These are phyloP conservation scores for Pythium sp. DNA, from an alignment of 352 stramenopile species.

Conservation along the genomic window DNA sequence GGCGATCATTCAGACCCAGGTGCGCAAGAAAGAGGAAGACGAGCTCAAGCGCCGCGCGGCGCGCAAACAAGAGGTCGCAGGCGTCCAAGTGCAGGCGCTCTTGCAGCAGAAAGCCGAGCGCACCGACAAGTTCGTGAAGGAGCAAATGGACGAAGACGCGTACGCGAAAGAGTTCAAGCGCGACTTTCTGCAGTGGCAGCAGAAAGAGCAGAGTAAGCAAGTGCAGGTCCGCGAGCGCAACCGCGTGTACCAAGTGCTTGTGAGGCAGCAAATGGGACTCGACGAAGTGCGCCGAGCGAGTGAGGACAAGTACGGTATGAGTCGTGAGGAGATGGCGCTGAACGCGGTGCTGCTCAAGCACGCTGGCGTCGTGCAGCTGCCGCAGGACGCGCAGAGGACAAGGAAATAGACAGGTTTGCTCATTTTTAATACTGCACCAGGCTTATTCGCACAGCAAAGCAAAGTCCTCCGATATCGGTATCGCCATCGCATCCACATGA, in stretches of 20 bases:
- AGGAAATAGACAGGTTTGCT: not conserved
- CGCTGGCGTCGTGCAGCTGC: conserved; percentile 23
- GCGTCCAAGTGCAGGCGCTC: conserved; percentile 35
- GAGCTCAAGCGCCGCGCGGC: conserved; percentile 31
- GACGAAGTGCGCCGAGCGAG: conserved; percentile 35
- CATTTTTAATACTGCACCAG: not conserved
- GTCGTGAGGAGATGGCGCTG: conserved; percentile 48
- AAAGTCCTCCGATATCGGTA: not conserved
- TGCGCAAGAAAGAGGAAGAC: conserved; percentile 35
- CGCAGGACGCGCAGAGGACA: conserved; percentile 8
- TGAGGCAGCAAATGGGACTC: conserved; percentile 46
- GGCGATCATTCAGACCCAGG: conserved; percentile 34
- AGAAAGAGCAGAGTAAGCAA: conserved; percentile 30
- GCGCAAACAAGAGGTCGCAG: conserved; percentile 31
- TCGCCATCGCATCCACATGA: not conserved
- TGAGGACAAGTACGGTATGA: conserved; percentile 74
- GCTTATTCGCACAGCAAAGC: not conserved
- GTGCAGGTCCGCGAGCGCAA: conserved; percentile 33
- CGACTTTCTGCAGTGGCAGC: conserved; percentile 44
- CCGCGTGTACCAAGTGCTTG: conserved; percentile 36
- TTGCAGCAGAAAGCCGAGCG: conserved; percentile 46
- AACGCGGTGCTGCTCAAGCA: conserved; percentile 45
- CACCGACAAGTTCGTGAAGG: conserved; percentile 18
- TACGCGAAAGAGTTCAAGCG: conserved; percentile 47
- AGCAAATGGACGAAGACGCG: conserved; percentile 34